Base-by-base conservation (phyloP, 108 stramenopile species). In the Chaetoceros tenuissimus region DNA sequence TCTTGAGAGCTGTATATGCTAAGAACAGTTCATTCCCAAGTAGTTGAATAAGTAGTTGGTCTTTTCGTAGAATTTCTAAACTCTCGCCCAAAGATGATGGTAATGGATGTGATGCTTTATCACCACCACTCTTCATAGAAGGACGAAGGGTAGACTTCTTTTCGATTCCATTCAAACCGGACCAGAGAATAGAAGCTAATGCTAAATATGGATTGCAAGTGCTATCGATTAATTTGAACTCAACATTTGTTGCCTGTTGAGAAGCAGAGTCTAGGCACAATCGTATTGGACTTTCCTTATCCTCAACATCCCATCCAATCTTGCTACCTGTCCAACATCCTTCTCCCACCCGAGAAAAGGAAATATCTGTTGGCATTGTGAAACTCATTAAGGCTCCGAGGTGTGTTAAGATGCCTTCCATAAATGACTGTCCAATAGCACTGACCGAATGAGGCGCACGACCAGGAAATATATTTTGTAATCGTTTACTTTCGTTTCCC, bases 251-350 rank as follows among this genome's bases (percentile, higher is more conserved):
- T 57, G 60, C 71, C 49, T 69, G 55, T 18, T 25, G 29, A 29
- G 45, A 27, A 27, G 10, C 21, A 8, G 29, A 22, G 48, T 70
- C 72, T 0, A 68, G 18, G 66, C 82, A 85, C 16, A 91, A 79
- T 16, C 89, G 80, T 19, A 91, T 23, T 26, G 79, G 77, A 23
- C 59, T 60, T 54, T 86, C 85, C 66, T 91, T 91, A 58, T 86
- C 85, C 63, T 91, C 89, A 13, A 75, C 49, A 17, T 73, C 71
- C 89, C 89, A 91, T 20, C 67, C 72, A 21, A 87, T 72, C 22
- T 40, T 24, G 48, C 55, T 57, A 21, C 89, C 89, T 21, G 89
- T 91, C 85, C 85, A 91, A 57, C 89, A 91, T 13, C 89, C 89
- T 17, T 69, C 64, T 16, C 89, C 89, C 29, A 87, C 65, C 8